Evolutionary conservation across 441 rosid genomes (phyloP).

Genomic region (Corymbia citriodora): DNA sequence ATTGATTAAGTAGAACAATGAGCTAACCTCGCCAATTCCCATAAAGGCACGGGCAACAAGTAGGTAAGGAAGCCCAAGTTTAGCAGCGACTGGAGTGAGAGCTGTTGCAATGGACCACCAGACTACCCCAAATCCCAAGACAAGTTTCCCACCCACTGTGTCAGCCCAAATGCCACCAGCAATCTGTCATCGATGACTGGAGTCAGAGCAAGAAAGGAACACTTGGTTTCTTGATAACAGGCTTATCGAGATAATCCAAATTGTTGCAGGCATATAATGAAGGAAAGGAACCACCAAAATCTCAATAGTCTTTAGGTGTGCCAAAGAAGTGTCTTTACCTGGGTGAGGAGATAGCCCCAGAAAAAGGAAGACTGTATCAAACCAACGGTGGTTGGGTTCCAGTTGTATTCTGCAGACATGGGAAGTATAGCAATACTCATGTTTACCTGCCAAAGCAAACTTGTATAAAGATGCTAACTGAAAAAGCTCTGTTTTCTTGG

Average conservation of each 20-base stretch:
- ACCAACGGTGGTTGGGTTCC: constrained; percentile 90
- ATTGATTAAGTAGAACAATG: not conserved
- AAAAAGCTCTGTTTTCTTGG: not conserved
- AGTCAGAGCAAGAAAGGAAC: constrained; percentile 6
- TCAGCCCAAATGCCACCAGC: constrained; percentile 98
- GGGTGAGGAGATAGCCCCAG: constrained; percentile 97
- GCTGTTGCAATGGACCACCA: constrained; percentile 94
- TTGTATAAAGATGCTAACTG: constrained; percentile 18
- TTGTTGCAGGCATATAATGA: not conserved
- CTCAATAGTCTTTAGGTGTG: not conserved
- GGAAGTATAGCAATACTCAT: constrained; percentile 98
- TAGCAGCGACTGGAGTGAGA: constrained; percentile 86
- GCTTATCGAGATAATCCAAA: not conserved
- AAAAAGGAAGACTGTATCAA: constrained; percentile 90
- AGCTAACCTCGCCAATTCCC: constrained; percentile 87
- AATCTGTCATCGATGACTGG: constrained; percentile 40
- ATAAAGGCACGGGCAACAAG: constrained; percentile 82
- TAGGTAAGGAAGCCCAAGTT: constrained; percentile 73
- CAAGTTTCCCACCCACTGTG: constrained; percentile 78
- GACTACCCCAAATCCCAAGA: constrained; percentile 76
- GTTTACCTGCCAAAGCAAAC: constrained; percentile 61
- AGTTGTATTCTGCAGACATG: constrained; percentile 80
- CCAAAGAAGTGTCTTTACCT: constrained; percentile 29
- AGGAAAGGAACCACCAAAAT: not conserved
- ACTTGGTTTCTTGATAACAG: not conserved